Evolutionary conservation across 371 early-diverging fungal species (phyloP).

Genomic region (Mortierella sp.): DNA sequence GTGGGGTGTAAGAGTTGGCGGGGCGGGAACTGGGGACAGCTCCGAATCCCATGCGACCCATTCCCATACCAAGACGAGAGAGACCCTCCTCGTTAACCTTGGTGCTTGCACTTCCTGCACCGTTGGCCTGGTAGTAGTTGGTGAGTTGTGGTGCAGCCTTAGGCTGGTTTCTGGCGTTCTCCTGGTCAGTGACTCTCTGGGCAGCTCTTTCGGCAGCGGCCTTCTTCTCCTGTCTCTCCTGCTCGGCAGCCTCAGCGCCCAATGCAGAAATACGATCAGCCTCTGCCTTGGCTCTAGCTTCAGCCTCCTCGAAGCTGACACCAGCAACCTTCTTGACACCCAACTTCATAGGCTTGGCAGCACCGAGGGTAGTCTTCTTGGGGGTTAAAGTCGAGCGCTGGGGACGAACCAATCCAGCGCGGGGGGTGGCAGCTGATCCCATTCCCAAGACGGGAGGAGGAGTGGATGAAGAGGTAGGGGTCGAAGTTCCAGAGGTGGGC

Average conservation of each 20-base stretch:
- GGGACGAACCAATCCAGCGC: constrained; percentile 53
- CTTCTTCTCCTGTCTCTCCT: constrained; percentile 57
- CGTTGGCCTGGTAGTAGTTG: constrained; percentile 54
- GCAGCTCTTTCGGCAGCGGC: constrained; percentile 51
- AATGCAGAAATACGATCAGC: constrained; percentile 82
- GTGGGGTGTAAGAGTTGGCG: constrained; percentile 27
- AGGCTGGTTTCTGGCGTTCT: constrained; percentile 36
- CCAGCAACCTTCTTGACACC: constrained; percentile 88
- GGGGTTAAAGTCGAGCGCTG: constrained; percentile 58
- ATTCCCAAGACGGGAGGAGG: constrained; percentile 46
- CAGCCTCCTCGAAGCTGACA: constrained; percentile 94
- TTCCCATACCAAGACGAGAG: constrained; percentile 87
- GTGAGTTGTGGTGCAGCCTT: constrained; percentile 32
- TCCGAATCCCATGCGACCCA: constrained; percentile 84
- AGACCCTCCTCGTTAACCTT: constrained; percentile 63
- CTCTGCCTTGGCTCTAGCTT: constrained; percentile 90
- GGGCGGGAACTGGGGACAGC: constrained; percentile 48
- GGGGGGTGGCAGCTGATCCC: constrained; percentile 35
- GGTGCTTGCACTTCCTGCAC: constrained; percentile 37
- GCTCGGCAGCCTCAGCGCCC: constrained; percentile 81
- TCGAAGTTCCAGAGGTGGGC: constrained; percentile 52
- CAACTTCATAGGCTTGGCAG: constrained; percentile 78
- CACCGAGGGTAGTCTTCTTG: constrained; percentile 60
- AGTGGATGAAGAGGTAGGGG: constrained; percentile 51
- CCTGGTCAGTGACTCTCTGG: constrained; percentile 41